Evolutionary conservation across 768 basidiomycete genomes (phyloP).

Genomic region (Amanita brunnescens): DNA sequence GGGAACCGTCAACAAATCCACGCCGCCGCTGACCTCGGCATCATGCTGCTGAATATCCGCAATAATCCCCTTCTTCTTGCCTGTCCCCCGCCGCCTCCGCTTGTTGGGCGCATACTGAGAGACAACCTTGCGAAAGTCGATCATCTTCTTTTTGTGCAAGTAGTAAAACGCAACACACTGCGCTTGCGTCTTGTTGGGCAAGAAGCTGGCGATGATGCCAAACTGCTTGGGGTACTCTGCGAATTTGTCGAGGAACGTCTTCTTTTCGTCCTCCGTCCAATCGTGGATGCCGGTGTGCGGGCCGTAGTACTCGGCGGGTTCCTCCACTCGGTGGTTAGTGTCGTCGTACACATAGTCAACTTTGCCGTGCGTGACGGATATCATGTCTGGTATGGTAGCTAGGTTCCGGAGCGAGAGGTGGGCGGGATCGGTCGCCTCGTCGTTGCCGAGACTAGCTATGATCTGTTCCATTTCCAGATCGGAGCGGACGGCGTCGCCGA

Average conservation of each 20-base stretch:
- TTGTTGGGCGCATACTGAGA: conserved; percentile 58
- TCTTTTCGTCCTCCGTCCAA: conserved; percentile 84
- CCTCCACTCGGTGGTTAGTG: conserved; percentile 69
- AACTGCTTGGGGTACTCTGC: conserved; percentile 90
- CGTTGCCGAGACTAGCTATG: conserved; percentile 86
- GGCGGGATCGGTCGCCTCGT: conserved; percentile 88
- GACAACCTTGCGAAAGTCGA: conserved; percentile 78
- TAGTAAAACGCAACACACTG: conserved; percentile 96
- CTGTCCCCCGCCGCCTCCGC: conserved; percentile 49
- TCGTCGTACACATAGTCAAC: conserved; percentile 71
- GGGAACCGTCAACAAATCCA: conserved; percentile 26
- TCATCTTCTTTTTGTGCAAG: conserved; percentile 81
- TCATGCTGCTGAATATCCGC: conserved; percentile 77
- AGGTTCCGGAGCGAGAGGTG: conserved; percentile 80
- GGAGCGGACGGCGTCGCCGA: conserved; percentile 87
- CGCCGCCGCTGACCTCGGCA: conserved; percentile 36
- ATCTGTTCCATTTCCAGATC: conserved; percentile 98
- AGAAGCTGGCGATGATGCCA: conserved; percentile 73
- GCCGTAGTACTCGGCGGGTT: conserved; percentile 73
- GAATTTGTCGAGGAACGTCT: conserved; percentile 71
- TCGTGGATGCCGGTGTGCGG: conserved; percentile 65
- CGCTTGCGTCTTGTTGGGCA: conserved; percentile 77
- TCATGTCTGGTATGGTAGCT: conserved; percentile 88
- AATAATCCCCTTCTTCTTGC: conserved; percentile 77
- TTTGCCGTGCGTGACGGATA: conserved; percentile 53